Conservation (phyloP, 768 basidiomycete genomes). For the Porpolomopsis calyptriformis region DNA sequence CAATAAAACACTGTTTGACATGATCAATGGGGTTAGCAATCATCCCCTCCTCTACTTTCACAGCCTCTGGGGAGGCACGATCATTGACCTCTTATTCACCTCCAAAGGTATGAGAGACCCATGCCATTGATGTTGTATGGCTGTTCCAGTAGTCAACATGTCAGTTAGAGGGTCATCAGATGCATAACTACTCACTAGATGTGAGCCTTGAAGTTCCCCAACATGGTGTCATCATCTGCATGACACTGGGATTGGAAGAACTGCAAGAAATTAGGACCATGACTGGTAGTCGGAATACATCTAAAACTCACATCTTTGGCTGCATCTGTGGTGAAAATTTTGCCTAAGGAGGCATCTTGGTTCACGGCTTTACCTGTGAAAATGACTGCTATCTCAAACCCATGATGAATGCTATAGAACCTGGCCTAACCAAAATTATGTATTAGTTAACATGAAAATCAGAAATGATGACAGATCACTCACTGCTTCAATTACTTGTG, state of each 20-base stretch:
- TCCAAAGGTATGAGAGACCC: no score
- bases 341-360: background rate
- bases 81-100: no score
- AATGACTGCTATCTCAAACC: background rate
- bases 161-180: no score
- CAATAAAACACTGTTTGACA: no score
- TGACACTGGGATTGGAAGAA: background rate
- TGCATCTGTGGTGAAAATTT: background rate
- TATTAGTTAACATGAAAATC: no score
- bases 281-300: background rate
- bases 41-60: no score
- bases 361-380: background rate
- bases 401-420: background rate
- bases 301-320: background rate
- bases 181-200: background rate
- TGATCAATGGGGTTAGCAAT: no score
- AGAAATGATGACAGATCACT: no score
- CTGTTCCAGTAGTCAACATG: no score
- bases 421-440: no score
- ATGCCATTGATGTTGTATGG: no score
- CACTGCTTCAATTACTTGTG: background rate
- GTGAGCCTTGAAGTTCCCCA: background rate
- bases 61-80: no score
- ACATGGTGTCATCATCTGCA: background rate
- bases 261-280: background rate